Evolutionary conservation across 805 yeast species (phyloP).

Genomic region (Candida wancherniae): DNA sequence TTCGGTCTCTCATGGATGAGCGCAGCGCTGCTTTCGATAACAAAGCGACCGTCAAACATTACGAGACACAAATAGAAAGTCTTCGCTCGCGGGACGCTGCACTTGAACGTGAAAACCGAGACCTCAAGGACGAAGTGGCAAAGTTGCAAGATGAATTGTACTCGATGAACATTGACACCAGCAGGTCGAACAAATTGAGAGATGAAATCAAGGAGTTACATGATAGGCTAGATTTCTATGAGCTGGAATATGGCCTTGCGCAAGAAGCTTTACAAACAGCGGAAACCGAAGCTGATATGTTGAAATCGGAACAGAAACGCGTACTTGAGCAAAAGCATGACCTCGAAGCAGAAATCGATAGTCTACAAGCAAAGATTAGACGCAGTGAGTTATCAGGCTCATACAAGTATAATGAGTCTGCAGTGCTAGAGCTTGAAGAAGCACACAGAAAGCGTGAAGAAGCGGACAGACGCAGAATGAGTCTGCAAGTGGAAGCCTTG

Average conservation of each 20-base stretch:
- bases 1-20: slow-evolving; percentile 18
- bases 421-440: slow-evolving; percentile 21
- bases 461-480: slow-evolving; percentile 19
- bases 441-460: slow-evolving; percentile 18
- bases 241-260: slow-evolving; percentile 22
- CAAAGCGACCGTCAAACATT: slow-evolving; percentile 14
- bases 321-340: slow-evolving; percentile 18
- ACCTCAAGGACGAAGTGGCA: slow-evolving; percentile 25
- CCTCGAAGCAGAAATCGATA: slow-evolving; percentile 27
- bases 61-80: slow-evolving; percentile 22
- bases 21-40: slow-evolving; percentile 13
- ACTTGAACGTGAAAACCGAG: slow-evolving; percentile 16
- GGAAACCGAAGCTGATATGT: slow-evolving; percentile 21
- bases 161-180: slow-evolving; percentile 15
- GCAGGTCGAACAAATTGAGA: slow-evolving; percentile 12
- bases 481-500: slow-evolving; percentile 31
- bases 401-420: slow-evolving; percentile 16
- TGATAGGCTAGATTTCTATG: slow-evolving; percentile 25
- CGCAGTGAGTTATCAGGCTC: slow-evolving; percentile 13
- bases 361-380: slow-evolving; percentile 15
- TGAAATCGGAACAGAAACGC: slow-evolving; percentile 13
- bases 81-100: slow-evolving; percentile 19
- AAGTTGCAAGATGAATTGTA: slow-evolving; percentile 23
- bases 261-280: slow-evolving; percentile 22
- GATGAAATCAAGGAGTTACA: slow-evolving; percentile 19